These are phyloP conservation scores for Closterium sp. DNA, from an alignment of 139 green algal genomes.

Conservation along the genomic window DNA sequence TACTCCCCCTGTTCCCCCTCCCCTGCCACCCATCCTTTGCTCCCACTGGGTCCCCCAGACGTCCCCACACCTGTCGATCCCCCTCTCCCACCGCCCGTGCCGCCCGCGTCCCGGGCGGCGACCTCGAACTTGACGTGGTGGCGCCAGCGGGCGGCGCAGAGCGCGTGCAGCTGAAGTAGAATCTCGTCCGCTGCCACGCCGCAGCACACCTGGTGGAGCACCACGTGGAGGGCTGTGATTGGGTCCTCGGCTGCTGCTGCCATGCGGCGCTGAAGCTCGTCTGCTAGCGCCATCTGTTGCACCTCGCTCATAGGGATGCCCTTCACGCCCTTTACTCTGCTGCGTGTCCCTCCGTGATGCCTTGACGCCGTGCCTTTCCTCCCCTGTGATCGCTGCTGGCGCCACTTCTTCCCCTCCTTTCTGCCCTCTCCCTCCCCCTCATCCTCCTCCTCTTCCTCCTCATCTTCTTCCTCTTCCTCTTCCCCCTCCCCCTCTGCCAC, in stretches of 20 bases:
- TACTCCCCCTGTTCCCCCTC: not conserved
- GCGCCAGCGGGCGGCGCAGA: conserved; percentile 13
- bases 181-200: conserved; percentile 8
- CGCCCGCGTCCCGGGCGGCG: not conserved
- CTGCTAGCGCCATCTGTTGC: conserved; percentile 20
- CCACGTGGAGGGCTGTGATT: conserved; percentile 13
- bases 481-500: not conserved
- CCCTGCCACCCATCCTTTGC: not conserved
- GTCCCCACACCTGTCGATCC: not conserved
- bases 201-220: conserved; percentile 31
- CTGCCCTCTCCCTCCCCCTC: not conserved
- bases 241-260: conserved; percentile 18
- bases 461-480: not conserved
- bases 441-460: not conserved
- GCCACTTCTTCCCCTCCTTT: not conserved
- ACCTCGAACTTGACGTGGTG: conserved; percentile 26
- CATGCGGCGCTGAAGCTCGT: conserved; percentile 46
- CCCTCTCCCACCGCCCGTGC: not conserved
- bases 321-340: not conserved
- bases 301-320: not conserved
- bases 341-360: not conserved
- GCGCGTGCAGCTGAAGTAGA: conserved; percentile 8
- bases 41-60: not conserved
- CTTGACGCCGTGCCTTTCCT: not conserved
- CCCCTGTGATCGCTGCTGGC: not conserved